Base-by-base conservation (phyloP, 345 rosid species). In the sweet orange (Citrus sinensis) region DNA sequence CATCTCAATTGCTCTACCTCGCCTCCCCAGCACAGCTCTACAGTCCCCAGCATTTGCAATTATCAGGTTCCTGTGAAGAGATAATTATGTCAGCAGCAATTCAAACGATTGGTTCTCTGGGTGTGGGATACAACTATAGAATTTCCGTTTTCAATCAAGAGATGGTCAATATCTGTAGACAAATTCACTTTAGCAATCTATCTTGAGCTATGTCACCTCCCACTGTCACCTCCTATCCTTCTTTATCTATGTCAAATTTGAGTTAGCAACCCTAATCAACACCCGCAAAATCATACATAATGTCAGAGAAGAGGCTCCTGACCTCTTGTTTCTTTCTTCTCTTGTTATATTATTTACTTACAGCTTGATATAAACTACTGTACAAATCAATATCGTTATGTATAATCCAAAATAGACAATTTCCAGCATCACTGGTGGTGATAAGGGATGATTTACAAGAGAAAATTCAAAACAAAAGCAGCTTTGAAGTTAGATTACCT, bases 41-140 rank as follows among this genome's bases (percentile, higher is more conserved):
- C 97, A 94, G 86, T 96, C 99, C 56, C 99, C 99, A 63, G 94
- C 97, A 82, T 96, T 94, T 70, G 99, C 99, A 79, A 94, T 83
- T 71, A 91, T 83, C 82, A 96, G 82, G 51, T 77, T 92, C 88
- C 99, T 95, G 89, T 61, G 34, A 77, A 70, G 29, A 17, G 63
- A 68, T 6, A 39, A 65, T 9, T 5, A 35, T 51, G 68, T 71
- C 61, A 76, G 60, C 65, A 39, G 29, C 37, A 66, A 62, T 62
- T 55, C 59, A 65, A 73, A 19, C 72, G 49, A 19, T 14, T 35
- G 27, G 25, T 51, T 60, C 27, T 27, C 51, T 10, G 25, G 32
- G 9, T 22, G n/a, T 24, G 2, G 9, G 46, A 17, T 54, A 51
- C 4, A 54, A 29, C 4, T 46, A 29, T 7, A 70, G n/a, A 70